phyloP scores from a whole-genome alignment of 108 stramenopile species.

The Discostella stelligeroides region DNA sequence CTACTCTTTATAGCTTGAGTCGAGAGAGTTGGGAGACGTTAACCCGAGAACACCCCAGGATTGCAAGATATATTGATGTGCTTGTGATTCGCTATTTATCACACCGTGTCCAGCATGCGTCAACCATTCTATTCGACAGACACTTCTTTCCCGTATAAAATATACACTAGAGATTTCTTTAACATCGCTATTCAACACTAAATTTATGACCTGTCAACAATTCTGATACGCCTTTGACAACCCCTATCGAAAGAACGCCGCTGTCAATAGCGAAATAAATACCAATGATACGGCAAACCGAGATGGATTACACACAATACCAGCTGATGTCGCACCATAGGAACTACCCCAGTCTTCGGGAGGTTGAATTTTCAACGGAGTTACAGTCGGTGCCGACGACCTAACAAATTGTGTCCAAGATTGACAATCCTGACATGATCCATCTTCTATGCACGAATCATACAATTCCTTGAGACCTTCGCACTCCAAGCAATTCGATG shows the following conservation, averaged over 20 bases:
- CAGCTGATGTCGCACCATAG: not conserved
- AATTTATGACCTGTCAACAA: no score
- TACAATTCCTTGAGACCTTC: slow-evolving; percentile 46
- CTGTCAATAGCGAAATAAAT: not conserved
- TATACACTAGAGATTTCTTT: no score
- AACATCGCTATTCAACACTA: no score
- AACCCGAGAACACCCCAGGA: slow-evolving; percentile 40
- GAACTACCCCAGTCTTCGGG: slow-evolving; percentile 25
- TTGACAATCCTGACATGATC: slow-evolving; percentile 38
- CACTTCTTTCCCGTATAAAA: slow-evolving; percentile 56
- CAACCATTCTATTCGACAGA: slow-evolving; percentile 68
- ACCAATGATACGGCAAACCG: not conserved
- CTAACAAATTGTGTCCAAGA: slow-evolving; percentile 30
- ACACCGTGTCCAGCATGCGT: slow-evolving; percentile 65
- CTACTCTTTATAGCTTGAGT: slow-evolving; percentile 61
- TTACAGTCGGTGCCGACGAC: slow-evolving; percentile 39
- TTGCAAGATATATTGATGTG: slow-evolving; percentile 64
- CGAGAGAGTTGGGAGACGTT: slow-evolving; percentile 52
- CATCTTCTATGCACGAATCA: slow-evolving; percentile 31
- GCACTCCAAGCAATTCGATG: slow-evolving; percentile 35
- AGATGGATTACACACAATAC: not conserved
- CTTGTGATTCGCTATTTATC: slow-evolving; percentile 71
- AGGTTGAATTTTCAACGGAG: slow-evolving; percentile 37
- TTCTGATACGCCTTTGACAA: no score
- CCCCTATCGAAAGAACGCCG: no score